Percentiles rank a stretch among this genome's conserved stretches.
phyloP scores from a whole-genome alignment of 2,329 filamentous ascomycete genomes.

The Aureobasidium sp. region DNA sequence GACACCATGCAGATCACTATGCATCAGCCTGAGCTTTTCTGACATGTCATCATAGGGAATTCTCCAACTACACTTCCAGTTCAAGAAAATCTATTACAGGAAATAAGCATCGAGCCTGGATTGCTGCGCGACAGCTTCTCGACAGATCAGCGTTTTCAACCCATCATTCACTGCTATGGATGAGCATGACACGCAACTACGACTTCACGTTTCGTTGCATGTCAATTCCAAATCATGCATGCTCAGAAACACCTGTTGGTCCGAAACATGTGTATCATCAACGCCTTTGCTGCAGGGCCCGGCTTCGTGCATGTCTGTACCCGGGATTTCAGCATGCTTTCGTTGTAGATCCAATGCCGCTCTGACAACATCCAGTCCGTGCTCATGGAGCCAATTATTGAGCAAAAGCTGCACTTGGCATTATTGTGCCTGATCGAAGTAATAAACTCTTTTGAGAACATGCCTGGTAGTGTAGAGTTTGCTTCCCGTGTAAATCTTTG shows the following conservation, averaged over 20 bases:
- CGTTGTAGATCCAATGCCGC: neutral
- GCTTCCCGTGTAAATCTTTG: neutral
- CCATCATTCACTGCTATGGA: neutral
- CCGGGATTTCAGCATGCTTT: neutral
- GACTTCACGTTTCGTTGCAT: neutral
- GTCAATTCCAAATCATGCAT: constrained; percentile 12
- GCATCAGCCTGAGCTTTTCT: neutral
- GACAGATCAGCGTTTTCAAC: neutral
- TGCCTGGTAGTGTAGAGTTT: constrained; percentile 5
- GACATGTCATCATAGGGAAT: constrained; percentile 61
- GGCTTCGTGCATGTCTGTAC: neutral
- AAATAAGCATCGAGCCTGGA: constrained; percentile 26
- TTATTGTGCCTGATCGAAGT: neutral
- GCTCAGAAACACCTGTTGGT: neutral
- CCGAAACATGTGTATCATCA: constrained; percentile 10
- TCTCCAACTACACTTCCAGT: constrained; percentile 92
- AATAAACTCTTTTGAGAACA: neutral
- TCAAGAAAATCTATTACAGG: constrained; percentile 67
- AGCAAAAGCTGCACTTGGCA: neutral
- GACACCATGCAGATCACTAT: neutral
- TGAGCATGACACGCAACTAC: neutral
- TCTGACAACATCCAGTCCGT: neutral
- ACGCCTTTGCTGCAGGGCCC: constrained; percentile 3
- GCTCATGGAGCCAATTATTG: neutral
- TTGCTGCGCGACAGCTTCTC: neutral